These are phyloP conservation scores for Ustulina deusta DNA, from an alignment of 2,329 filamentous ascomycete species.

Conservation along the genomic window DNA sequence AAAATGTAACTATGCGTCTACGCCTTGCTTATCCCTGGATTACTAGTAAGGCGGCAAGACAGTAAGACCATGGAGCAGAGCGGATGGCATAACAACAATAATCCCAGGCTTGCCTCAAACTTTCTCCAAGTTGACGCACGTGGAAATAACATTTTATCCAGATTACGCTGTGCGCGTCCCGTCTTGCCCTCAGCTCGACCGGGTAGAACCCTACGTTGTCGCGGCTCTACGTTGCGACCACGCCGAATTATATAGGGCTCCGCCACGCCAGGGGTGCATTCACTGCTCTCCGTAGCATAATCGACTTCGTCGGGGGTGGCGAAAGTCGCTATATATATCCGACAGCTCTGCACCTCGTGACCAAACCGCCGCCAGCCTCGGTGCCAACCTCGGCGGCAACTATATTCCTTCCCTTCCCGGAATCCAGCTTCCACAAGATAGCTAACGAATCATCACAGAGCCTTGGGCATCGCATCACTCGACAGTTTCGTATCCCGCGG, in stretches of 20 bases:
- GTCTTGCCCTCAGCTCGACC: constrained; percentile 15
- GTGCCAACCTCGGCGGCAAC: constrained; percentile 26
- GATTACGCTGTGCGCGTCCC: constrained; percentile 20
- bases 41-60: neutral
- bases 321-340: constrained; percentile 35
- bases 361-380: constrained; percentile 22
- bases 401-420: constrained; percentile 10
- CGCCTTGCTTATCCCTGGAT: constrained; percentile 7
- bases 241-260: constrained; percentile 28
- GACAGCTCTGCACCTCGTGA: constrained; percentile 37
- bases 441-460: neutral
- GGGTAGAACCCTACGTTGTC: neutral
- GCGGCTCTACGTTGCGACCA: constrained; percentile 23
- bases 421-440: neutral
- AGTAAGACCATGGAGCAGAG: neutral
- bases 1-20: constrained; percentile 3
- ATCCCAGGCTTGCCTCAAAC: constrained; percentile 1
- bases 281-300: constrained; percentile 21
- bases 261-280: constrained; percentile 30
- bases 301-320: constrained; percentile 19
- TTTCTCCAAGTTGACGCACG: constrained; percentile 16
- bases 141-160: constrained; percentile 34
- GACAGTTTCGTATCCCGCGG: constrained; percentile 3
- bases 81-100: neutral
- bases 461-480: constrained; percentile 5